Conservation (phyloP, 768 basidiomycete species). For the Pleurotus cornucopiae region DNA sequence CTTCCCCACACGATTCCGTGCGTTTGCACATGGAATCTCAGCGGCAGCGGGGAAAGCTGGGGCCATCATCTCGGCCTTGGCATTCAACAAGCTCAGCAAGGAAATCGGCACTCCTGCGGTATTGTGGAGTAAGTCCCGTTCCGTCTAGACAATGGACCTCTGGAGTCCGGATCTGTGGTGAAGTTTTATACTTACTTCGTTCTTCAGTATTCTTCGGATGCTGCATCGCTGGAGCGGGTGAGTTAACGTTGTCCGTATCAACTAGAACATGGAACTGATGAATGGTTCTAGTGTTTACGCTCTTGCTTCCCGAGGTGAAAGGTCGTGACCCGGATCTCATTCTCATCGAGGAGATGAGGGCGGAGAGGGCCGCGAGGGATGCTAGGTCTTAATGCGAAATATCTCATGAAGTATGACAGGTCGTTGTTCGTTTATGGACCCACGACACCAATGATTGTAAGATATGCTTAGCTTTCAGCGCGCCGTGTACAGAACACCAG, state of each 20-base stretch:
- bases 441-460: no score
- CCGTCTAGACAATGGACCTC: not conserved
- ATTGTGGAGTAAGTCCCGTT: constrained; percentile 58
- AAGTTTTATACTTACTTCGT: not conserved
- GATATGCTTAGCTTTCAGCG: no score
- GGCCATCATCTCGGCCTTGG: constrained; percentile 73
- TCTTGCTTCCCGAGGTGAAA: constrained; percentile 5
- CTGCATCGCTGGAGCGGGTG: constrained; percentile 50
- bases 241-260: not conserved
- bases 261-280: not conserved
- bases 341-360: constrained; percentile 6
- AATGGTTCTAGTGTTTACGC: not conserved
- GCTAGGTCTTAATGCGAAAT: no score
- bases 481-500: no score
- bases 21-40: constrained; percentile 69
- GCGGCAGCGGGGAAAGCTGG: constrained; percentile 74
- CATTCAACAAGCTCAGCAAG: constrained; percentile 59
- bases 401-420: no score
- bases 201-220: constrained; percentile 62
- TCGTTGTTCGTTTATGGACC: no score
- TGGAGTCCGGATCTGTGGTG: no score
- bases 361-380: not conserved
- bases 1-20: constrained; percentile 74
- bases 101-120: constrained; percentile 61
- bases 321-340: constrained; percentile 7